These are phyloP conservation scores for Pseudocercospora musae DNA, from an alignment of 2,329 filamentous ascomycete genomes.

Conservation along the genomic window DNA sequence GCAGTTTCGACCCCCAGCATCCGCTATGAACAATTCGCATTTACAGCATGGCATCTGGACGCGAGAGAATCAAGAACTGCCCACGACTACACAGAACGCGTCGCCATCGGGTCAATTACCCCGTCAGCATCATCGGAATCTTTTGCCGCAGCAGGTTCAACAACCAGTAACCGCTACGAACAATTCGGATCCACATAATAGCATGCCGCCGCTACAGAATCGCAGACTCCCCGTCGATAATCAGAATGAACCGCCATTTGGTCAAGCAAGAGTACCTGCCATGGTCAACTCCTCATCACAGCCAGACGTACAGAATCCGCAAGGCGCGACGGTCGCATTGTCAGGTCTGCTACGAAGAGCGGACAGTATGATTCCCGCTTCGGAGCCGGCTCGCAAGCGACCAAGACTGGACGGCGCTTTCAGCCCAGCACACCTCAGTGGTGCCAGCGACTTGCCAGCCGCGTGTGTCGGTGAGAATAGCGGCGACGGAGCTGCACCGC, in stretches of 20 bases:
- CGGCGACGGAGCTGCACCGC: background rate
- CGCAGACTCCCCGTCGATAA: background rate
- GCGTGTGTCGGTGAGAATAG: background rate
- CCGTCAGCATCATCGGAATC: background rate
- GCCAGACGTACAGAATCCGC: background rate
- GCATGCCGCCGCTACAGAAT: background rate
- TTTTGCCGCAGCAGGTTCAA: background rate
- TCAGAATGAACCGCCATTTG: background rate
- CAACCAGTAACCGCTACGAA: background rate
- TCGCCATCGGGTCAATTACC: background rate
- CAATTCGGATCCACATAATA: background rate
- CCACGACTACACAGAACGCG: background rate
- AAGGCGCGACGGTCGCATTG: background rate
- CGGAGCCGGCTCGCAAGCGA: background rate
- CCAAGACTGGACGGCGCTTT: background rate
- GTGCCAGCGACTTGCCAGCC: background rate
- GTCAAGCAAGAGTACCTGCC: background rate
- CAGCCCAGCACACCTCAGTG: background rate
- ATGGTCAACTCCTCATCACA: background rate
- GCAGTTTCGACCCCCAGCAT: background rate
- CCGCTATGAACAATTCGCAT: background rate
- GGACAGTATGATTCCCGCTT: background rate
- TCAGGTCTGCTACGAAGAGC: background rate
- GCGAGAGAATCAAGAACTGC: background rate
- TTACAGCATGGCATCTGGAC: background rate